Conservation (phyloP, 164 flowering plant species). For the Umbilicus rupestris region DNA sequence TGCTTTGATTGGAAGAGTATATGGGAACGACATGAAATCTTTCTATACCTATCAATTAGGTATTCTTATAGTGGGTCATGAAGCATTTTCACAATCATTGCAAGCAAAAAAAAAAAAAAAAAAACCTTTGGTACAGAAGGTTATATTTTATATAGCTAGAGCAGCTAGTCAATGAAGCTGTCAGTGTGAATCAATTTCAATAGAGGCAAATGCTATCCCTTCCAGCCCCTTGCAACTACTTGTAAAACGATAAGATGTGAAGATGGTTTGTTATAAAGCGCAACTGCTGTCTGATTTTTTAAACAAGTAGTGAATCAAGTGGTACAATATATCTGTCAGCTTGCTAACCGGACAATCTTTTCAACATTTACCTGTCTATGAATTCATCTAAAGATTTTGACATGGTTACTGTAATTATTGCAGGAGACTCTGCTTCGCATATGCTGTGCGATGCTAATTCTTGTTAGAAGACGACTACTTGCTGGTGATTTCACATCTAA, state of each 20-base stretch:
- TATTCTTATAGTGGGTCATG: too few species aligned
- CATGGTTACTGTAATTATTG: conserved; percentile 9
- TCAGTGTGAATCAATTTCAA: too few species aligned
- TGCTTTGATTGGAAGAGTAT: too few species aligned
- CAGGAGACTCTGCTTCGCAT: conserved; percentile 84
- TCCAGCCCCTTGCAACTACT: neutral
- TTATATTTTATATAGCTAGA: too few species aligned
- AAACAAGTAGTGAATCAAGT: neutral
- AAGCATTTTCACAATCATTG: too few species aligned
- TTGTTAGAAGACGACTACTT: conserved; percentile 67
- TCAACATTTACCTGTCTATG: neutral
- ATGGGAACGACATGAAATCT: too few species aligned
- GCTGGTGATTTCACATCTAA: conserved; percentile 98
- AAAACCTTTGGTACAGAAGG: too few species aligned
- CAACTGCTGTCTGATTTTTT: neutral
- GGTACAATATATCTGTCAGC: neutral
- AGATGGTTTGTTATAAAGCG: neutral
- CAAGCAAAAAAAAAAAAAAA: too few species aligned
- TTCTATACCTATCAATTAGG: too few species aligned
- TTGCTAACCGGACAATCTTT: neutral
- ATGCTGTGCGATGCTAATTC: conserved; percentile 94
- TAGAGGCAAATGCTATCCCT: too few species aligned
- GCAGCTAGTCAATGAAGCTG: too few species aligned
- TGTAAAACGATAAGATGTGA: neutral
- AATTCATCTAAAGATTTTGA: neutral